phyloP scores from a whole-genome alignment of 208 protist genomes.

The Spongospora subterranea region DNA sequence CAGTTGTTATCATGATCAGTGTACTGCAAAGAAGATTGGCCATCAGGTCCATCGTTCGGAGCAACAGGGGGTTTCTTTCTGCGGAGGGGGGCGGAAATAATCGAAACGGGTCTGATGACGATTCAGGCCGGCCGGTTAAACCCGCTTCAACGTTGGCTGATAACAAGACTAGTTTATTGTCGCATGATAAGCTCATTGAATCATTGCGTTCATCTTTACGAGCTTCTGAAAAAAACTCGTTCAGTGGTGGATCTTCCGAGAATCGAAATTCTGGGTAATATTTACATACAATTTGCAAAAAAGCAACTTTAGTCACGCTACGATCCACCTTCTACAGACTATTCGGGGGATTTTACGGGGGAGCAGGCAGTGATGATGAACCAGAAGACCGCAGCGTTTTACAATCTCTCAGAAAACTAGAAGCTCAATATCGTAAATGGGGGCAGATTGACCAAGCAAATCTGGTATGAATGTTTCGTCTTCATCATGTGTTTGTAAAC shows the following conservation, averaged over 20 bases:
- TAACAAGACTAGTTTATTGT: background rate
- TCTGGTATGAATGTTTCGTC: background rate
- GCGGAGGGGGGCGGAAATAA: no score
- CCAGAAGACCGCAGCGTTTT: constrained; percentile 41
- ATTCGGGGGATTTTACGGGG: constrained; percentile 36
- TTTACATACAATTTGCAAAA: background rate
- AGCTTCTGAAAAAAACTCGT: background rate
- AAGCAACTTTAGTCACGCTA: background rate
- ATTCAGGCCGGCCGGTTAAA: no score
- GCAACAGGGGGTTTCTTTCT: no score
- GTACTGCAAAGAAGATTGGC: no score
- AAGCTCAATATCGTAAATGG: constrained; percentile 38
- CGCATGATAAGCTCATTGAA: background rate
- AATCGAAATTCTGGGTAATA: background rate
- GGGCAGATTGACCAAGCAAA: constrained; percentile 1
- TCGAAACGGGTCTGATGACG: no score
- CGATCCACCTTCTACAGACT: background rate
- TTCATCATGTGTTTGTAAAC: background rate
- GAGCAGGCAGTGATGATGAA: background rate
- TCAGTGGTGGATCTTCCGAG: background rate
- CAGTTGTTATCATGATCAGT: no score
- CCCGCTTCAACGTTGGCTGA: no score
- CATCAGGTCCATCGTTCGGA: no score
- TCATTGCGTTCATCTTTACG: constrained; percentile 30
- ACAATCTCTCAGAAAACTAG: background rate